Conservation (phyloP, 164 flowering plant species). For the Vitis cinerea region DNA sequence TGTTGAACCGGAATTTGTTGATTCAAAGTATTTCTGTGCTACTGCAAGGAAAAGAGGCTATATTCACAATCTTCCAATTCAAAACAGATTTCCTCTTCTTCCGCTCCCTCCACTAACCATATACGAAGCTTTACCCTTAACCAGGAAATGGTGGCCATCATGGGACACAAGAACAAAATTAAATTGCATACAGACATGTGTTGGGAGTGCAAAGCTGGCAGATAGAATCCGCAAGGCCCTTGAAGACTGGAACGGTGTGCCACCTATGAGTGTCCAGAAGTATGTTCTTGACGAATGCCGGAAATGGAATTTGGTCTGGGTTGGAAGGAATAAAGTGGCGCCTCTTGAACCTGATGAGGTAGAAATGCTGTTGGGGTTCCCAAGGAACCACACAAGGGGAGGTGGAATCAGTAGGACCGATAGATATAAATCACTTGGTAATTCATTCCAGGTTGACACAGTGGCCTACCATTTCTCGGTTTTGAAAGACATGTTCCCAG, state of each 20-base stretch:
- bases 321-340: slow-evolving; percentile 81
- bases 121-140: slow-evolving; percentile 70
- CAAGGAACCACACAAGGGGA: slow-evolving; percentile 85
- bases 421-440: slow-evolving; percentile 78
- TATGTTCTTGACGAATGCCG: slow-evolving; percentile 64
- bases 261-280: slow-evolving; percentile 59
- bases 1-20: slow-evolving; percentile 89
- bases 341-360: slow-evolving; percentile 90
- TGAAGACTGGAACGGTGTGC: slow-evolving; percentile 48
- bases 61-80: slow-evolving; percentile 81
- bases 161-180: slow-evolving; percentile 82
- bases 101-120: slow-evolving; percentile 79
- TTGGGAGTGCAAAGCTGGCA: slow-evolving; percentile 72
- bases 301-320: slow-evolving; percentile 97
- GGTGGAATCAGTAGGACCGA: slow-evolving; percentile 88
- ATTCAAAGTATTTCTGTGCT: slow-evolving; percentile 81
- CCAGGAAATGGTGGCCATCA: slow-evolving; percentile 88
- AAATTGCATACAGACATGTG: slow-evolving; percentile 75
- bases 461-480: slow-evolving; percentile 90
- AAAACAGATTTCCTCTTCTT: slow-evolving; percentile 56
- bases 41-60: slow-evolving; percentile 91
- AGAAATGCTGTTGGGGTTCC: slow-evolving; percentile 82
- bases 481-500: slow-evolving; percentile 60
- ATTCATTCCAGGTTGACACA: slow-evolving; percentile 92
- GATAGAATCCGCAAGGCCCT: slow-evolving; percentile 71